Evolutionary conservation across 2,329 filamentous ascomycete species (phyloP).

Genomic region (Fusarium agapanthi): DNA sequence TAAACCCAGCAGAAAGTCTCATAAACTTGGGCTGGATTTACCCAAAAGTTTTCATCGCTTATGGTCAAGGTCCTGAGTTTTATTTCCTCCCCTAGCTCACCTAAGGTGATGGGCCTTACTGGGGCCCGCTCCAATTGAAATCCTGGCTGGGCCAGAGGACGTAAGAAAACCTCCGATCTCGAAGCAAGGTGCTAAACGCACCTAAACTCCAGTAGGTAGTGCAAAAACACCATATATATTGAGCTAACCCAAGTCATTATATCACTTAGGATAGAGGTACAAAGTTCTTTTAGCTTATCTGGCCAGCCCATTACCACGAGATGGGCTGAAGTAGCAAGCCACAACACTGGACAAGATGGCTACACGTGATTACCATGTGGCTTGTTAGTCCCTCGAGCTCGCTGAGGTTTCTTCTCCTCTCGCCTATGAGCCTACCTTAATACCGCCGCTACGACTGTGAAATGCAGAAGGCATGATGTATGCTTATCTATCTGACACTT

Average conservation of each 20-base stretch:
- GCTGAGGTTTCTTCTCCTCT: not conserved
- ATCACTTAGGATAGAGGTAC: not conserved
- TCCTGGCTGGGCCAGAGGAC: not conserved
- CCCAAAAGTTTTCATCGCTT: no score
- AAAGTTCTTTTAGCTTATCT: not conserved
- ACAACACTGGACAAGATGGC: not conserved
- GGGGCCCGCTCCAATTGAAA: not conserved
- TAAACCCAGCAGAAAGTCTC: no score
- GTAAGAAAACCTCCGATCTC: not conserved
- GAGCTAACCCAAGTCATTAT: not conserved
- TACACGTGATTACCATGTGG: conserved; percentile 14
- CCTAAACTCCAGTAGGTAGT: not conserved
- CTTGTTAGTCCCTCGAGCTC: not conserved
- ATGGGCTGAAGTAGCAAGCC: not conserved
- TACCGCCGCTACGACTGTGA: not conserved
- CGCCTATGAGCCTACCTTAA: not conserved
- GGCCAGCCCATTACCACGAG: not conserved
- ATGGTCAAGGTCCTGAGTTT: no score
- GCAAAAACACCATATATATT: not conserved
- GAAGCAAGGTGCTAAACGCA: not conserved
- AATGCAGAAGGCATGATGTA: not conserved
- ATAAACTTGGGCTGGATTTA: no score
- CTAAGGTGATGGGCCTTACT: not conserved
- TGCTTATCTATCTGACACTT: not conserved
- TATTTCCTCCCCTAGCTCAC: no score